Base-by-base conservation (phyloP, 192 early-diverging fungal species). In the Coemansia sp. region DNA sequence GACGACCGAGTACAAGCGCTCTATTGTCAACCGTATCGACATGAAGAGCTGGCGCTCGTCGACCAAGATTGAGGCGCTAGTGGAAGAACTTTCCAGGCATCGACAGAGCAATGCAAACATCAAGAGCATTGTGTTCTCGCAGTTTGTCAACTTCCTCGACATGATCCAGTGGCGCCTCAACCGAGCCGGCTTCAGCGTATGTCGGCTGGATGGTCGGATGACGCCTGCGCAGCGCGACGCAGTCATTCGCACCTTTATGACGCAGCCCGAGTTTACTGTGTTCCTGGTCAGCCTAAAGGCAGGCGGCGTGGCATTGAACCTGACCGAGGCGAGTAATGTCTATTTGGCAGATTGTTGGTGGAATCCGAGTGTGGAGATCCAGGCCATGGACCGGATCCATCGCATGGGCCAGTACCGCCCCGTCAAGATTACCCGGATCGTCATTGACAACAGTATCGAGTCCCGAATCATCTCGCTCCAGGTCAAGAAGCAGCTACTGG, bases 321-420 rank as follows among this genome's bases (percentile, higher is more conserved):
- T 96, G 38, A 96, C 90, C 3, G 90, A 92, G 52, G 93, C 93
- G 2, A 85, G 81, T 54, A 57, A 83, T 21, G 89, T 93, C 5
- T 91, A 89, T 60, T 71, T 88, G 41, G 81, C 64, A 12, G 79
- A 81, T 27, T 63, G 60, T 27, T 80, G 76, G 67, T 88, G 87
- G 83, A 84, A 85, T 32, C 83, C 82, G 5, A 79, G 79, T 13
- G 78, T 80, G 21, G 68, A 71, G 40, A 55, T 73, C 18, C 90
- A 96, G 65, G 93, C 93, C 8, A 90, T 93, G 84, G 93, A 94
- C 49, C 90, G 93, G 18, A 92, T 96, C 52, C 93, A 94, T 60
- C 79, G 91, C 36, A 78, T 96, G 54, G 93, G 93, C 11, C 93
- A 96, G 54, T 76, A 82, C 49, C 79, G 93, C 19, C 93, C 93